Evolutionary conservation across 169 alveolate genomes (phyloP).

Genomic region (Cryptosporidium sp.): DNA sequence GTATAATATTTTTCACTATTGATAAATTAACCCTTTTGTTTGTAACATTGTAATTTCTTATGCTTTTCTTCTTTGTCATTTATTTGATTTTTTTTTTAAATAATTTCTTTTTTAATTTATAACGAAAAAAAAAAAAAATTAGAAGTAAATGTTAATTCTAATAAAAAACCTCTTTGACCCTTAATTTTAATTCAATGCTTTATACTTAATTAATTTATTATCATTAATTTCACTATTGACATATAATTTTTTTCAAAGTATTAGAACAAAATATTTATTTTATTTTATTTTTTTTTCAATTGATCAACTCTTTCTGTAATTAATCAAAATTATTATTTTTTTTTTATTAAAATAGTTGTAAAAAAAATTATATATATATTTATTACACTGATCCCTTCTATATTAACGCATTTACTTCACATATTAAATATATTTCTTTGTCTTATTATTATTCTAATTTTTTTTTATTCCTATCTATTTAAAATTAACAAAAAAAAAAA

Average conservation of each 20-base stretch:
- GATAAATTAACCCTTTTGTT: constrained; percentile 26
- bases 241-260: no score
- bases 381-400: background rate
- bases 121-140: background rate
- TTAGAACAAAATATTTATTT: no score
- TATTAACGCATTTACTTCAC: background rate
- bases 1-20: constrained; percentile 15
- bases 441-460: constrained; percentile 1
- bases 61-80: constrained; percentile 45
- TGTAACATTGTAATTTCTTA: constrained; percentile 29
- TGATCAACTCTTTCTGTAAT: background rate
- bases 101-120: background rate
- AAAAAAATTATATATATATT: background rate
- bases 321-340: background rate
- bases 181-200: background rate
- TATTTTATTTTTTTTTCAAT: no score
- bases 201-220: background rate
- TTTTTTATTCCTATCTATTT: background rate
- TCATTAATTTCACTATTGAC: background rate
- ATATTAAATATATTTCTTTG: background rate
- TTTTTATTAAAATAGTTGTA: background rate
- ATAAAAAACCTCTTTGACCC: background rate
- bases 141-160: background rate
- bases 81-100: background rate
- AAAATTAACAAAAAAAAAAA: no score